phyloP scores from a whole-genome alignment of 2,329 filamentous ascomycete genomes.

The Penicillium sp. region DNA sequence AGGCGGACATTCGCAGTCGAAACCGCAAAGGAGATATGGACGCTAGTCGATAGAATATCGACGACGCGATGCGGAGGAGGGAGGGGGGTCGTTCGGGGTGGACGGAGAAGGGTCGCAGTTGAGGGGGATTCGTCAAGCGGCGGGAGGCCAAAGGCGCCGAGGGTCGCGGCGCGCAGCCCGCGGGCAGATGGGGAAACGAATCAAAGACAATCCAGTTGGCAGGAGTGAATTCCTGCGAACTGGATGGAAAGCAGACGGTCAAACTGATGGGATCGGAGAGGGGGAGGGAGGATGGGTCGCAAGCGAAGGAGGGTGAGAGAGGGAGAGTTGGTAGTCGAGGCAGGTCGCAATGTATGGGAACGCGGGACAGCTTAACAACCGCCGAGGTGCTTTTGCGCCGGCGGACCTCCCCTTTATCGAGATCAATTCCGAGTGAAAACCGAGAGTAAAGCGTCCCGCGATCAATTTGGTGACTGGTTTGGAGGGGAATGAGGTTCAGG shows the following conservation, averaged over 20 bases:
- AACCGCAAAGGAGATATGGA: conserved; percentile 25
- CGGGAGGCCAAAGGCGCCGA: conserved; percentile 33
- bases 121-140: conserved; percentile 29
- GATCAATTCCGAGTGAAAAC: conserved; percentile 5
- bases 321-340: conserved; percentile 17
- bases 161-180: conserved; percentile 31
- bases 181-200: conserved; percentile 21
- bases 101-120: conserved; percentile 27
- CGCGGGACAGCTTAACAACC: conserved; percentile 20
- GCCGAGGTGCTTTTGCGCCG: conserved; percentile 2
- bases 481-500: neutral
- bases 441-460: conserved; percentile 5
- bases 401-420: neutral
- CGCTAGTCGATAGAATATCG: conserved; percentile 26
- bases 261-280: conserved; percentile 20
- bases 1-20: conserved; percentile 29
- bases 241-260: conserved; percentile 16
- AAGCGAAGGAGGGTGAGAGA: conserved; percentile 26
- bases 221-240: conserved; percentile 25
- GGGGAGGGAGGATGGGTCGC: conserved; percentile 20
- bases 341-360: conserved; percentile 22
- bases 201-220: conserved; percentile 23
- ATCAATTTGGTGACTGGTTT: conserved; percentile 13
- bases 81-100: conserved; percentile 2
- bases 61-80: conserved; percentile 15